Conservation (phyloP, 371 early-diverging fungal species). For the Zopfochytrium polystomum region DNA sequence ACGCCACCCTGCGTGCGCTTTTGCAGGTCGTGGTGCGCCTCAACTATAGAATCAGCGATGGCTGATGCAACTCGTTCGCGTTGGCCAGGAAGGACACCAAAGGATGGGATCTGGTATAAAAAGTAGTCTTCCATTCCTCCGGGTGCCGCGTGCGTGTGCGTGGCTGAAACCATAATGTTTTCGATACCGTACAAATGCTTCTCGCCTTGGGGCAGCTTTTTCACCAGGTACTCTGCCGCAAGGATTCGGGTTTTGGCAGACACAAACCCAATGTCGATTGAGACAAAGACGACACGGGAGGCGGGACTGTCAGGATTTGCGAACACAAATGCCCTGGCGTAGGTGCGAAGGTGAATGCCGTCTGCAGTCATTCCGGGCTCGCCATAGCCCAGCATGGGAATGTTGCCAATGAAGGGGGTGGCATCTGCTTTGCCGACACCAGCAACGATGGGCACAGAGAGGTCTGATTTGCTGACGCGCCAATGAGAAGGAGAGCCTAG, state of each 20-base stretch:
- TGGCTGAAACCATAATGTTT: conserved; percentile 64
- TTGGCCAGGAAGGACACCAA: conserved; percentile 48
- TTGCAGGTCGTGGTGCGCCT: conserved; percentile 53
- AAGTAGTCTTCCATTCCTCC: conserved; percentile 36
- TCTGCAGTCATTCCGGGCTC: conserved; percentile 47
- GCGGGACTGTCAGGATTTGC: conserved; percentile 25
- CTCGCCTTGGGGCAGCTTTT: conserved; percentile 9
- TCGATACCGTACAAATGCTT: conserved; percentile 39
- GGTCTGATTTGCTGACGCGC: too few relatives aligned
- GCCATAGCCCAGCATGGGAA: conserved; percentile 51
- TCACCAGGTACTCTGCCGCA: conserved; percentile 22
- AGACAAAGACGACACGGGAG: conserved; percentile 54
- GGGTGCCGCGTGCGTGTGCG: conserved; percentile 58
- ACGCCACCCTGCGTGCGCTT: too few relatives aligned
- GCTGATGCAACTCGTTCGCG: conserved; percentile 54
- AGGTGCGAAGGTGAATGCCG: conserved; percentile 56
- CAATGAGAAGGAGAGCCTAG: too few relatives aligned
- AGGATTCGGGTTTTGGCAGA: conserved; percentile 1
- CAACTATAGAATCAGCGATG: conserved; percentile 50
- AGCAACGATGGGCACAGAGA: too few relatives aligned
- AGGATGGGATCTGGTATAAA: conserved; percentile 21
- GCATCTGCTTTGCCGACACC: conserved; percentile 38
- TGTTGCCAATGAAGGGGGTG: conserved; percentile 39
- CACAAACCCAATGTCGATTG: conserved; percentile 46
- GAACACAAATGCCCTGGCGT: conserved; percentile 58